These are phyloP conservation scores for Fusarium decemcellulare DNA, from an alignment of 2,329 filamentous ascomycete genomes.

Conservation along the genomic window DNA sequence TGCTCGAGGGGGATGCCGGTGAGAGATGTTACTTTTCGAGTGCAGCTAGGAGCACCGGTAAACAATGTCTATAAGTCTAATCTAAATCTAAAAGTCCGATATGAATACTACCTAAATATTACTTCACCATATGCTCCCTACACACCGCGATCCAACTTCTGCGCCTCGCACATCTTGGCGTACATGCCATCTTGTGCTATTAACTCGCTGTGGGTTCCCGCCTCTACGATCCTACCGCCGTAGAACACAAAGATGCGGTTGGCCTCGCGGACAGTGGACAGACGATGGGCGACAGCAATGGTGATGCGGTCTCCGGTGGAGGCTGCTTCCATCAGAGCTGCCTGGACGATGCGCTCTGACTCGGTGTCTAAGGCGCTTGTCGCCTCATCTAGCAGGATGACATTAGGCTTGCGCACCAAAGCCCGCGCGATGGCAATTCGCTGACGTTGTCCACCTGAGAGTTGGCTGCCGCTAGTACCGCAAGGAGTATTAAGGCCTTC, in stretches of 20 bases:
- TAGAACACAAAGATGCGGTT: constrained; percentile 29
- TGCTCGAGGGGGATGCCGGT: not conserved
- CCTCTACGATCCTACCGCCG: constrained; percentile 17
- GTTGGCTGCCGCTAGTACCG: constrained; percentile 13
- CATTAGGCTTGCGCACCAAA: constrained; percentile 16
- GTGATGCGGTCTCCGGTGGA: constrained; percentile 18
- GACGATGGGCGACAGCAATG: constrained; percentile 24
- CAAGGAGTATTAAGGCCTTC: constrained; percentile 14
- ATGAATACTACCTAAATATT: too few relatives aligned
- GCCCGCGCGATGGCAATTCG: constrained; percentile 26
- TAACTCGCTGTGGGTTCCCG: constrained; percentile 16
- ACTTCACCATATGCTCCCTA: not conserved
- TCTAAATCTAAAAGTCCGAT: too few relatives aligned
- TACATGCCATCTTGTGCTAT: constrained; percentile 20
- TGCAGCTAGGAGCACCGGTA: too few relatives aligned
- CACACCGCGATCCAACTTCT: not conserved
- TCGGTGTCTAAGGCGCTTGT: constrained; percentile 21
- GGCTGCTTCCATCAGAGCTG: constrained; percentile 18
- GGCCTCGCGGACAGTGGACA: constrained; percentile 18
- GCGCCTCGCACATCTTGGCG: constrained; percentile 23
- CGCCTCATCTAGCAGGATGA: constrained; percentile 21
- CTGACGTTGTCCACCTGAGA: constrained; percentile 25
- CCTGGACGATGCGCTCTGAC: constrained; percentile 19
- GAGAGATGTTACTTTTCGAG: too few relatives aligned
- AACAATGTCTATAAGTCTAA: too few relatives aligned